These are phyloP conservation scores for Xylaria cubensis DNA, from an alignment of 495 filamentous ascomycete genomes.

Conservation along the genomic window DNA sequence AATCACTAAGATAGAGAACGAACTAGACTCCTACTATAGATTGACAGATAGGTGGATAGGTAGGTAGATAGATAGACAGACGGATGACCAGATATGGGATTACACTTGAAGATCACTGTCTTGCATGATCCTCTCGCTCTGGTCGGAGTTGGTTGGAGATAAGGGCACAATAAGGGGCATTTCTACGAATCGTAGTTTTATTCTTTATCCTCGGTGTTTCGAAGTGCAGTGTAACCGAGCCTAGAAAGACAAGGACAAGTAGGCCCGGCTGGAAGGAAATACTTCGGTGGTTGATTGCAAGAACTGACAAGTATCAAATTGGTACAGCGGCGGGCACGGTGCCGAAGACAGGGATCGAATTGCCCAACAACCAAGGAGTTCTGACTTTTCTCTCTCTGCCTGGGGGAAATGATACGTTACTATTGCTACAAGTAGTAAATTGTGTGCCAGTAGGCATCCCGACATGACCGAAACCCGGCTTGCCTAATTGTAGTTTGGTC, in stretches of 20 bases:
- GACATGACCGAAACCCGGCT: background rate
- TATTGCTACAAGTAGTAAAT: background rate
- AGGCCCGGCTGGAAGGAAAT: background rate
- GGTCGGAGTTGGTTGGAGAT: slow-evolving; percentile 1
- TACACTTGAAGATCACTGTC: background rate
- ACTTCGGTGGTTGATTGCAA: too few species aligned
- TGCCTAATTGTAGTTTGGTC: background rate
- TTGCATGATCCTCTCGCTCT: background rate
- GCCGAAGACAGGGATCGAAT: slow-evolving; percentile 2
- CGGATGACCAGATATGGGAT: background rate
- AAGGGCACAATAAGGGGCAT: background rate
- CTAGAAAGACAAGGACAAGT: background rate
- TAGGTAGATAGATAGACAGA: too few species aligned
- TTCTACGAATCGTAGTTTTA: background rate
- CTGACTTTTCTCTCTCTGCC: background rate
- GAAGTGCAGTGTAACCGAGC: background rate
- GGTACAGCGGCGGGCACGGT: slow-evolving; percentile 9
- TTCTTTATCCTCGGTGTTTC: slow-evolving; percentile 7
- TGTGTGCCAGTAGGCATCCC: background rate
- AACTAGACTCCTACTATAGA: too few species aligned
- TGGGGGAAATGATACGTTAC: background rate
- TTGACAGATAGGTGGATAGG: too few species aligned
- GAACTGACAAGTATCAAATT: background rate
- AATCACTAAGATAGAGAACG: background rate
- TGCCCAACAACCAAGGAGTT: too few species aligned